Percentiles rank a stretch among this genome's conserved stretches.
phyloP scores from a whole-genome alignment of 2,329 filamentous ascomycete species.

The Onygenales sp. region DNA sequence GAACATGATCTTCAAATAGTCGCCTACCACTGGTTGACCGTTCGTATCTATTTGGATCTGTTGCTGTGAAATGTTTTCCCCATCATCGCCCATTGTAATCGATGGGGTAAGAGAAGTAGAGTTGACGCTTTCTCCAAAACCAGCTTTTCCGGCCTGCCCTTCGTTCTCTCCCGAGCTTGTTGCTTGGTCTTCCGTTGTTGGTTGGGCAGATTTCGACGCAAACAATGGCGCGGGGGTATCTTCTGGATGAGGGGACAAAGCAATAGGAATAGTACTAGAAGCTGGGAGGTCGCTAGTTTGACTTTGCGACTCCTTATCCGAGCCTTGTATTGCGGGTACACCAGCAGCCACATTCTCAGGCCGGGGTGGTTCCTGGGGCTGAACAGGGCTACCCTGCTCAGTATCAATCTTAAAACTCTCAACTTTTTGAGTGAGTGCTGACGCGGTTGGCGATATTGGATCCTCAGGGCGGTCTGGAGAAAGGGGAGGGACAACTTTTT shows the following conservation, averaged over 20 bases:
- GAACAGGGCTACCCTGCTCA: slow-evolving; percentile 43
- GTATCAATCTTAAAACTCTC: slow-evolving; percentile 51
- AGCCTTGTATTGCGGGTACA: slow-evolving; percentile 5
- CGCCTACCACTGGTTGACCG: slow-evolving; percentile 75
- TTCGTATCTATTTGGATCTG: slow-evolving; percentile 51
- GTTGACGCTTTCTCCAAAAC: background rate
- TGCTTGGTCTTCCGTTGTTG: background rate
- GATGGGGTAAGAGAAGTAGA: background rate
- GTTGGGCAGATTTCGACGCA: slow-evolving; percentile 29
- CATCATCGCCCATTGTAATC: slow-evolving; percentile 1
- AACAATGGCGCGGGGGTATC: slow-evolving; percentile 62
- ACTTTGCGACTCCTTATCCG: background rate
- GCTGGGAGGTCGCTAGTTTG: background rate
- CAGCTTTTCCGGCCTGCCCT: background rate
- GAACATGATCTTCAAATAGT: slow-evolving; percentile 92
- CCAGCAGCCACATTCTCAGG: slow-evolving; percentile 1
- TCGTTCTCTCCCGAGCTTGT: background rate
- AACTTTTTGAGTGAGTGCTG: slow-evolving; percentile 46
- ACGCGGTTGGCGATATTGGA: slow-evolving; percentile 41
- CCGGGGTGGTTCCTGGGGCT: slow-evolving; percentile 16
- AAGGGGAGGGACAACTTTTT: slow-evolving; percentile 11
- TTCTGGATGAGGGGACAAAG: slow-evolving; percentile 49
- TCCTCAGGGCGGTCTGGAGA: slow-evolving; percentile 13
- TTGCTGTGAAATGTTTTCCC: slow-evolving; percentile 6
- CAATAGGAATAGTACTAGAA: background rate